Conservation (phyloP, 1,139 yeast genomes). For the Saccharomycopsis hybrid region DNA sequence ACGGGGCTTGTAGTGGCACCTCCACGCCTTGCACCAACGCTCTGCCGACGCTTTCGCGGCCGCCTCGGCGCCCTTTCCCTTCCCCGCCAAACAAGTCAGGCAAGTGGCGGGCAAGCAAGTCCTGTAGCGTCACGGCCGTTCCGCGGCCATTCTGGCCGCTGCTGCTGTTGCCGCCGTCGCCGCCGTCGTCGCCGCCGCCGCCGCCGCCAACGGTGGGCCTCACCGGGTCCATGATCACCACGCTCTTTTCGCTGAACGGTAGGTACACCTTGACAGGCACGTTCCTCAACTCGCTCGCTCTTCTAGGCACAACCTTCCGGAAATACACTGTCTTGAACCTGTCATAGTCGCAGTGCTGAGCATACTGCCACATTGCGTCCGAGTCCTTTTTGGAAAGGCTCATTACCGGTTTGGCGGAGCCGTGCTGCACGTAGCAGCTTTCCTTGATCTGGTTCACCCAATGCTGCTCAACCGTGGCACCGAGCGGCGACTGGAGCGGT, state of each 20-base stretch:
- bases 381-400: constrained; percentile 58
- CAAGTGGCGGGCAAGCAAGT: constrained; percentile 35
- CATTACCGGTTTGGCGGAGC: constrained; percentile 73
- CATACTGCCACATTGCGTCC: constrained; percentile 48
- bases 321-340: constrained; percentile 32
- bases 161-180: too few relatives aligned
- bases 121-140: constrained; percentile 32
- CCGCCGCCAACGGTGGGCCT: too few relatives aligned
- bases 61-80: constrained; percentile 23
- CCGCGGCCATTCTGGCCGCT: too few relatives aligned
- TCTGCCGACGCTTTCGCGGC: constrained; percentile 33
- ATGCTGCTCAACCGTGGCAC: constrained; percentile 37
- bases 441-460: constrained; percentile 80
- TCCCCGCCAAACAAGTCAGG: constrained; percentile 34
- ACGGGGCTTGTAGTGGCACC: constrained; percentile 39
- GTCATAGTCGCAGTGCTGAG: constrained; percentile 29
- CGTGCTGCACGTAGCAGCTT: constrained; percentile 64
- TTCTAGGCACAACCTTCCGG: constrained; percentile 35
- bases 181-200: background rate
- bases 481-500: constrained; percentile 32
- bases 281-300: constrained; percentile 30
- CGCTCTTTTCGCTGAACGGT: constrained; percentile 37
- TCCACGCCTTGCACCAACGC: constrained; percentile 63
- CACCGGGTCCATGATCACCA: constrained; percentile 45
- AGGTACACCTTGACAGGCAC: constrained; percentile 59